A percentile compares a stretch with the other conserved stretches of the same genome.
These are phyloP conservation scores for Prinsepia uniflora DNA, from an alignment of 306 rosid genomes.

Conservation along the genomic window DNA sequence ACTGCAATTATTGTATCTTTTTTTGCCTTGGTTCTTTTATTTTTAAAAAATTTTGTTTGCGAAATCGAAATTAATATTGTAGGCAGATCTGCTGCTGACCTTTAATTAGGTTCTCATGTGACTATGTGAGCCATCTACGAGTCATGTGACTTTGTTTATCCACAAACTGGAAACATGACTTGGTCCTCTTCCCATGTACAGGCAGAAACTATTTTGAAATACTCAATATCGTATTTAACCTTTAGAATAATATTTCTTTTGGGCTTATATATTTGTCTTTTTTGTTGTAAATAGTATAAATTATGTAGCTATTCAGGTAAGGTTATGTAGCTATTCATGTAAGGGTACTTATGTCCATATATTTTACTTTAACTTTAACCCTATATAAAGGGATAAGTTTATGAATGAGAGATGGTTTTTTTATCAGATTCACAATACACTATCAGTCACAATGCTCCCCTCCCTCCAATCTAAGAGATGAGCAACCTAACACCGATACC, in stretches of 20 bases:
- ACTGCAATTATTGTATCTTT: not conserved
- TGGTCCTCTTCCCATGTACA: conserved; percentile 6
- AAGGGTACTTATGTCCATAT: no score
- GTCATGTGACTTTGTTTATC: not conserved
- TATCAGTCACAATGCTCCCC: no score
- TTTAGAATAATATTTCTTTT: not conserved
- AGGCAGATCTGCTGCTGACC: not conserved
- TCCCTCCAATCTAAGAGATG: no score
- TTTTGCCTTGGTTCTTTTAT: not conserved
- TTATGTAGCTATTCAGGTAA: no score
- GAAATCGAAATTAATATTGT: not conserved
- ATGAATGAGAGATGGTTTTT: no score
- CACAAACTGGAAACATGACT: not conserved
- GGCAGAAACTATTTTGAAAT: not conserved
- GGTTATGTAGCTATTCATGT: no score
- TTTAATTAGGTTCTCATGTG: not conserved
- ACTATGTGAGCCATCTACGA: not conserved
- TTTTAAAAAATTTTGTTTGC: not conserved
- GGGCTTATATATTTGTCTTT: conserved; percentile 9
- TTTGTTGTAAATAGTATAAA: no score
- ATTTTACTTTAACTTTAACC: no score
- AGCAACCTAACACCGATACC: no score
- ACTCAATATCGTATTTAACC: not conserved
- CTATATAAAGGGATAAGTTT: no score
- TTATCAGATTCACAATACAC: no score